Percentiles rank a stretch among this genome's conserved stretches.
Evolutionary conservation across 805 yeast genomes (phyloP).

Genomic region (Yarrowia osloensis): DNA sequence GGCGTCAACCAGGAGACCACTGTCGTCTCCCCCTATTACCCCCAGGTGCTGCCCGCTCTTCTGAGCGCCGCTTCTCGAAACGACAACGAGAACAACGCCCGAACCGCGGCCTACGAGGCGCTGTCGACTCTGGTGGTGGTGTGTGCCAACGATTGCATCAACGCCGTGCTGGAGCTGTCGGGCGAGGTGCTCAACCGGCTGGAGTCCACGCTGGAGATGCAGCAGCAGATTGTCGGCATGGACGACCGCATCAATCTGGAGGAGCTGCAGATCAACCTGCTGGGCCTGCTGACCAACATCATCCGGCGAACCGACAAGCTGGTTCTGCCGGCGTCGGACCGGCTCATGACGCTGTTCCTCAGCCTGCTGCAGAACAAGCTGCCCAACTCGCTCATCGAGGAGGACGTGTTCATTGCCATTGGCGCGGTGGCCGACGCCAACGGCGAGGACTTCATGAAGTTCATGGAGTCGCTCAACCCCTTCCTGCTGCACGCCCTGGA

Average conservation of each 20-base stretch:
- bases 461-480: constrained; percentile 82
- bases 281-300: constrained; percentile 77
- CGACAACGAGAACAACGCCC: constrained; percentile 82
- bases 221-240: constrained; percentile 56
- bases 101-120: constrained; percentile 97
- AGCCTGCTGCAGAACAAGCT: constrained; percentile 64
- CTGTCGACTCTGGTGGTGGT: constrained; percentile 76
- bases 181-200: constrained; percentile 71
- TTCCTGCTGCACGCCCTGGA: constrained; percentile 74
- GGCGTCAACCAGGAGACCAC: constrained; percentile 54
- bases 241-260: constrained; percentile 80
- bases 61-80: constrained; percentile 65
- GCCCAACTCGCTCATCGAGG: constrained; percentile 81
- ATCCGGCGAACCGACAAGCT: constrained; percentile 76
- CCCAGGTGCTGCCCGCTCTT: constrained; percentile 66
- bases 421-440: constrained; percentile 85
- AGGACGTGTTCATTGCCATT: constrained; percentile 89
- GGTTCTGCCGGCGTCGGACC: constrained; percentile 71
- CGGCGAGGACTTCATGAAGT: constrained; percentile 68
- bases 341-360: constrained; percentile 79
- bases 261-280: constrained; percentile 79
- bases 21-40: constrained; percentile 73
- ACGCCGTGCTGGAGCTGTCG: constrained; percentile 70
- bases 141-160: constrained; percentile 69
- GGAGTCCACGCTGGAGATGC: constrained; percentile 64